phyloP scores from a whole-genome alignment of 345 rosid genomes.

The Isatis tinctoria region DNA sequence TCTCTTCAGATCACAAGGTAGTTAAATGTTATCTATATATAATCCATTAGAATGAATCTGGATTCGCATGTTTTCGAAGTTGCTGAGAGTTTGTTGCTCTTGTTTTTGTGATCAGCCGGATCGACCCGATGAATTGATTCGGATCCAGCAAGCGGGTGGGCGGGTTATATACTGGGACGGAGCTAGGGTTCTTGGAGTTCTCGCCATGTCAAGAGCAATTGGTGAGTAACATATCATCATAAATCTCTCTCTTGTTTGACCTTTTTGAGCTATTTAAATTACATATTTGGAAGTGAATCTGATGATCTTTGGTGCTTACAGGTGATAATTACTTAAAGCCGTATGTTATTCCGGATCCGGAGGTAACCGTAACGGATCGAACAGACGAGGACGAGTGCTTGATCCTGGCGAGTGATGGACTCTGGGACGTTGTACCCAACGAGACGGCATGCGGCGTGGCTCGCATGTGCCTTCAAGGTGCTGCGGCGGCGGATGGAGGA shows the following conservation, averaged over 20 bases:
- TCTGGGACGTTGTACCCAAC: conserved; percentile 94
- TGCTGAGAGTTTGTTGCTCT: not conserved
- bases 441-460: conserved; percentile 79
- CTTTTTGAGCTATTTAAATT: not conserved
- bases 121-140: conserved; percentile 69
- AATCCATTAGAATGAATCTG: not conserved
- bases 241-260: not conserved
- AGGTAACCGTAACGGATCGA: conserved; percentile 64
- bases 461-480: conserved; percentile 53
- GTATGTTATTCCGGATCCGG: conserved; percentile 81
- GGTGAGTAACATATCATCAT: conserved; percentile 35
- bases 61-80: not conserved
- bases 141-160: conserved; percentile 76
- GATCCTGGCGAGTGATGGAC: conserved; percentile 79
- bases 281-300: not conserved
- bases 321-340: conserved; percentile 92
- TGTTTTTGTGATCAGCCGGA: conserved; percentile 54
- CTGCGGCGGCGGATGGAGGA: not conserved
- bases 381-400: conserved; percentile 69
- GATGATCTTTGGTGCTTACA: not conserved
- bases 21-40: not conserved
- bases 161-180: conserved; percentile 92
- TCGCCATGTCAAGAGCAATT: conserved; percentile 91
- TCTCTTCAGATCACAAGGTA: conserved; percentile 83
- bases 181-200: conserved; percentile 76